These are phyloP conservation scores for Yarrowia hollandica DNA, from an alignment of 805 yeast species.

Conservation along the genomic window DNA sequence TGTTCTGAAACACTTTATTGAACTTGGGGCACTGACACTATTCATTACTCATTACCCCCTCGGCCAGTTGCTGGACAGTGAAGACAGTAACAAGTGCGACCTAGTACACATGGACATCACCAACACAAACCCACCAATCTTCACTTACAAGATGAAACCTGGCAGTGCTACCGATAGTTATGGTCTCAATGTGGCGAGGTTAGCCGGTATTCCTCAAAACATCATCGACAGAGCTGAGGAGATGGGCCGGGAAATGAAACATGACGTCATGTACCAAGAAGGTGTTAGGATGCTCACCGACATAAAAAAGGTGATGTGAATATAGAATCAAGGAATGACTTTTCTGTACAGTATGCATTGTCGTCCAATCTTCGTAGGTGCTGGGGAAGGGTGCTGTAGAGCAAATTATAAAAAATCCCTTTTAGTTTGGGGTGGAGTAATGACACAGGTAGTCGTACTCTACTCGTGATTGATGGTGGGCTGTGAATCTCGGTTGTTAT, in stretches of 20 bases:
- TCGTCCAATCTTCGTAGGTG: too few relatives aligned
- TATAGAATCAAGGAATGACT: too few relatives aligned
- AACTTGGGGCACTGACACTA: constrained; percentile 55
- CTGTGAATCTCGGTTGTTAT: too few relatives aligned
- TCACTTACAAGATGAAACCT: constrained; percentile 49
- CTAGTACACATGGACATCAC: constrained; percentile 60
- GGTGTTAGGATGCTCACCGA: constrained; percentile 7
- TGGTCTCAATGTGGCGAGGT: constrained; percentile 80
- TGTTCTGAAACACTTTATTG: constrained; percentile 59
- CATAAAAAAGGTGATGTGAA: neutral
- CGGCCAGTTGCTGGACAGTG: constrained; percentile 53
- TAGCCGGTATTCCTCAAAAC: constrained; percentile 55
- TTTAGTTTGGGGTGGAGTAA: too few relatives aligned
- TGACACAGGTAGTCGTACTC: too few relatives aligned
- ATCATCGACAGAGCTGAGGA: constrained; percentile 36
- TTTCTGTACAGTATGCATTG: too few relatives aligned
- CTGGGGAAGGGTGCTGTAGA: too few relatives aligned
- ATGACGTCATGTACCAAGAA: constrained; percentile 6
- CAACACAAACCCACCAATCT: constrained; percentile 49
- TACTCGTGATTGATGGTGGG: too few relatives aligned
- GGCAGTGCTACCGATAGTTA: constrained; percentile 66
- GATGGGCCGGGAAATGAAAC: constrained; percentile 37
- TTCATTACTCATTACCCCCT: constrained; percentile 86
- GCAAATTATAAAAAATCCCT: too few relatives aligned
- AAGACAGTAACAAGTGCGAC: constrained; percentile 58